Conservation (phyloP, 352 stramenopile species). For the Globisporangium polare region DNA sequence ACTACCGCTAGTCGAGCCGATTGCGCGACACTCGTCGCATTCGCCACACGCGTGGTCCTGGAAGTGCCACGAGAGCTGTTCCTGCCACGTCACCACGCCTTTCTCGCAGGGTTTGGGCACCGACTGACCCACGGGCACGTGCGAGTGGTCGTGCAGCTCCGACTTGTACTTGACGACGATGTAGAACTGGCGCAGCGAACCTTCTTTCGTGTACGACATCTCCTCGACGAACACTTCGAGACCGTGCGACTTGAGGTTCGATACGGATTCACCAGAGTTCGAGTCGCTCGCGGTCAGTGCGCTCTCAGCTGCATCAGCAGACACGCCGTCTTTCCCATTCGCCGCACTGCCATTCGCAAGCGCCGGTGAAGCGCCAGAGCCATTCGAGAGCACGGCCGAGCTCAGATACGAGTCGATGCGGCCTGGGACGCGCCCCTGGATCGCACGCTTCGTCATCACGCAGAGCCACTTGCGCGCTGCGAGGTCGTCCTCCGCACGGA, state of each 20-base stretch:
- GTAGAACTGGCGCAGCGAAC: constrained; percentile 77
- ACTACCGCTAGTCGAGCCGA: constrained; percentile 52
- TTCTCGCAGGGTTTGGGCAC: constrained; percentile 62
- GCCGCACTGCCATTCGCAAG: neutral
- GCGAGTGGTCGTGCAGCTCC: constrained; percentile 71
- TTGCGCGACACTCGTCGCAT: constrained; percentile 57
- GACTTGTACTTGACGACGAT: constrained; percentile 85
- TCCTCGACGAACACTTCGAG: constrained; percentile 65
- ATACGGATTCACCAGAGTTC: neutral
- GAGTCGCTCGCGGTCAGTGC: constrained; percentile 1
- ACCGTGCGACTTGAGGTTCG: constrained; percentile 56
- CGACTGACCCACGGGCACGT: constrained; percentile 71
- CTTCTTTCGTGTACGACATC: constrained; percentile 74
- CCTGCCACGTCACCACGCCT: constrained; percentile 67
- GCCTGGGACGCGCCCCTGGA: constrained; percentile 63
- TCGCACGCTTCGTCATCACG: constrained; percentile 77
- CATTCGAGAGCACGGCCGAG: constrained; percentile 23
- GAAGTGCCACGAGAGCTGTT: constrained; percentile 76
- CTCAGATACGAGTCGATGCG: constrained; percentile 58
- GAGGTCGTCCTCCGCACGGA: constrained; percentile 75
- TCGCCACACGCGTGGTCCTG: constrained; percentile 70
- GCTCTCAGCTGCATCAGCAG: constrained; percentile 15
- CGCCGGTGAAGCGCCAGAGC: neutral
- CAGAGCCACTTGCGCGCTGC: constrained; percentile 74
- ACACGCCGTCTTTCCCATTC: neutral